Evolutionary conservation across 1,284 basidiomycete species (phyloP).

Genomic region (Ceratobasidium sp.): DNA sequence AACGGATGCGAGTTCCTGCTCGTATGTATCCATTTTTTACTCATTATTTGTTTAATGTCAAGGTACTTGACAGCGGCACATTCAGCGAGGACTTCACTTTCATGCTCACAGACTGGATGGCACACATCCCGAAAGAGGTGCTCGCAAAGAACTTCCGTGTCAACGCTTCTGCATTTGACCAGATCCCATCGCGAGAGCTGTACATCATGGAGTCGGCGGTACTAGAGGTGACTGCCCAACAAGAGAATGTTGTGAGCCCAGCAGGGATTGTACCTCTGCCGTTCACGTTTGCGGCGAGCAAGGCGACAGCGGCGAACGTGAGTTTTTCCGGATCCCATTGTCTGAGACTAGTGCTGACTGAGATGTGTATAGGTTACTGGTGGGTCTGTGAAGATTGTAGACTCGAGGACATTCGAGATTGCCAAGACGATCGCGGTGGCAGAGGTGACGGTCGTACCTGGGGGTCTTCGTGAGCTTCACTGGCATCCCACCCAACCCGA

Average conservation of each 20-base stretch:
- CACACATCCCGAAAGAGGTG: conserved; percentile 70
- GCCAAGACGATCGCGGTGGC: conserved; percentile 9
- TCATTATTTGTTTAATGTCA: conserved; percentile 32
- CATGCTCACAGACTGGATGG: conserved; percentile 59
- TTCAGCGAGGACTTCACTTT: conserved; percentile 78
- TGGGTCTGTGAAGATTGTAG: conserved; percentile 1
- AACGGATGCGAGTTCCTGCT: conserved; percentile 76
- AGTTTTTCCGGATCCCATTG: neutral
- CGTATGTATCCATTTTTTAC: conserved; percentile 55
- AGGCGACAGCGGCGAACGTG: conserved; percentile 60
- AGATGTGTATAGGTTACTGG: neutral
- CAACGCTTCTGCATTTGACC: conserved; percentile 13
- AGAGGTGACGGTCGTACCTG: neutral
- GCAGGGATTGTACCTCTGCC: conserved; percentile 64
- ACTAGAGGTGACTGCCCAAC: neutral
- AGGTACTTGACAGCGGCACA: conserved; percentile 72
- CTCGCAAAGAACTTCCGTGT: conserved; percentile 51
- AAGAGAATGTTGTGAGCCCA: conserved; percentile 58
- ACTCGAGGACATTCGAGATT: conserved; percentile 11
- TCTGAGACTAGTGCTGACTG: neutral
- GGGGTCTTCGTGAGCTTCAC: conserved; percentile 59
- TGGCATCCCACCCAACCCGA: conserved; percentile 46
- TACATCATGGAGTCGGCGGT: conserved; percentile 5
- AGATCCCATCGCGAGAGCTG: conserved; percentile 58
- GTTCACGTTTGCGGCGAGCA: conserved; percentile 65